Evolutionary conservation across 805 yeast genomes (phyloP).

Genomic region (Cyberlindnera americana): DNA sequence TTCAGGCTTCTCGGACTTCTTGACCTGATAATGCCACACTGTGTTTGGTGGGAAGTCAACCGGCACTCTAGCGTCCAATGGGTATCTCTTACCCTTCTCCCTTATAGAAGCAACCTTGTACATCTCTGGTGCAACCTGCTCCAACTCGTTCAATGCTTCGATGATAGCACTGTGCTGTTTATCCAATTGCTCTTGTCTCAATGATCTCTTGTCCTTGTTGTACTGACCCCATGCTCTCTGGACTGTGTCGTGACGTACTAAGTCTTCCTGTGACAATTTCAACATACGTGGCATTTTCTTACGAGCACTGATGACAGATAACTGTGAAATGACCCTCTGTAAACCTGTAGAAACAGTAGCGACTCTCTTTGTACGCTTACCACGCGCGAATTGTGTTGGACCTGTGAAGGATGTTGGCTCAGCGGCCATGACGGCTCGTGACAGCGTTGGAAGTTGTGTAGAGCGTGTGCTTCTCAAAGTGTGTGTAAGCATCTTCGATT

Average conservation of each 20-base stretch:
- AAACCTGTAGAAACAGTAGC: slow-evolving; percentile 41
- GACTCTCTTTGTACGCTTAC: slow-evolving; percentile 45
- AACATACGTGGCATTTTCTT: slow-evolving; percentile 84
- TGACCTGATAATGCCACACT: slow-evolving; percentile 69
- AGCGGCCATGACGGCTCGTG: slow-evolving; percentile 11
- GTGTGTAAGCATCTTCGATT: slow-evolving; percentile 4
- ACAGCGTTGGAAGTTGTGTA: slow-evolving; percentile 4
- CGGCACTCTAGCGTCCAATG: slow-evolving; percentile 82
- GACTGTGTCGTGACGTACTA: slow-evolving; percentile 78
- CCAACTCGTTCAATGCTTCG: slow-evolving; percentile 71
- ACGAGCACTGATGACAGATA: slow-evolving; percentile 81
- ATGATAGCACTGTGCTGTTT: slow-evolving; percentile 63
- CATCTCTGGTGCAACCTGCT: slow-evolving; percentile 47
- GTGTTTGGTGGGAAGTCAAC: slow-evolving; percentile 83
- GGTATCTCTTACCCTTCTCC: slow-evolving; percentile 60
- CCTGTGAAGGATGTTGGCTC: slow-evolving; percentile 1
- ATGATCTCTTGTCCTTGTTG: slow-evolving; percentile 48
- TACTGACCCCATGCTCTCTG: slow-evolving; percentile 75
- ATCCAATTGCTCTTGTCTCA: slow-evolving; percentile 40
- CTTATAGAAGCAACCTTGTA: slow-evolving; percentile 58
- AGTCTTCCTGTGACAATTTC: slow-evolving; percentile 74
- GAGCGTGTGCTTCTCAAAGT: not conserved
- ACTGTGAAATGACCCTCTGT: slow-evolving; percentile 45
- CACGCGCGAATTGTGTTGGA: slow-evolving; percentile 36
- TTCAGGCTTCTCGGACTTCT: slow-evolving; percentile 16